These are phyloP conservation scores for Rhodamnia rubescens DNA, from an alignment of 345 rosid genomes.

Conservation along the genomic window DNA sequence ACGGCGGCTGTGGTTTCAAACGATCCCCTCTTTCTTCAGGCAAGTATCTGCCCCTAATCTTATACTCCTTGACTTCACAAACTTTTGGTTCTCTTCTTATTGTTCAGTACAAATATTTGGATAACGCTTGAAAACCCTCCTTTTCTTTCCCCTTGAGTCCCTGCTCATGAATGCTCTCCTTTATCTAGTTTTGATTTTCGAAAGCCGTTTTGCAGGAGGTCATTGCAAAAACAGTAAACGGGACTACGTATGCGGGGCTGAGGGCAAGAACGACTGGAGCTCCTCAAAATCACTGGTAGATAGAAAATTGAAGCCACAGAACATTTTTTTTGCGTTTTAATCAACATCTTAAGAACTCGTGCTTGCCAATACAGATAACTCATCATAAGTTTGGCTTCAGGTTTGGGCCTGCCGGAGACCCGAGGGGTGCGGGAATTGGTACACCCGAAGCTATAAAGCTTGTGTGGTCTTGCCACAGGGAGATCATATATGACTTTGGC, in stretches of 20 bases:
- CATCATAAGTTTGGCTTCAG: conserved; percentile 17
- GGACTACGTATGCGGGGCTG: conserved; percentile 91
- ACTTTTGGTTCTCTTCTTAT: neutral
- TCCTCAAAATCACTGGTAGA: conserved; percentile 96
- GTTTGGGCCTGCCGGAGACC: conserved; percentile 99
- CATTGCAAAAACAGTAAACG: conserved; percentile 80
- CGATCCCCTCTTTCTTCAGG: conserved; percentile 83
- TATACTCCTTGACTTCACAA: neutral
- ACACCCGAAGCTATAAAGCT: conserved; percentile 96
- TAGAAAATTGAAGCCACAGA: neutral
- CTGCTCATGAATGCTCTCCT: neutral
- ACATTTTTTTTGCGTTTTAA: neutral
- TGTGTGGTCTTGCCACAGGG: conserved; percentile 98
- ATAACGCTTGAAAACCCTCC: neutral
- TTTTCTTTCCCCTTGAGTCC: neutral
- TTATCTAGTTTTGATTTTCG: neutral
- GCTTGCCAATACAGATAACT: neutral
- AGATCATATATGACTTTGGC: conserved; percentile 79
- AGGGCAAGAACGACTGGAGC: conserved; percentile 98
- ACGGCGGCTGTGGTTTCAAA: conserved; percentile 97
- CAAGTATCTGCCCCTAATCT: conserved; percentile 5
- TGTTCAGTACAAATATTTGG: neutral
- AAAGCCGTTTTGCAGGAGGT: conserved; percentile 48
- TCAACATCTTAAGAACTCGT: neutral
- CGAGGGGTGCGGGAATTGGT: conserved; percentile 97